Evolutionary conservation across 352 stramenopile genomes (phyloP).

Genomic region (Thalassiosira pacifica): DNA sequence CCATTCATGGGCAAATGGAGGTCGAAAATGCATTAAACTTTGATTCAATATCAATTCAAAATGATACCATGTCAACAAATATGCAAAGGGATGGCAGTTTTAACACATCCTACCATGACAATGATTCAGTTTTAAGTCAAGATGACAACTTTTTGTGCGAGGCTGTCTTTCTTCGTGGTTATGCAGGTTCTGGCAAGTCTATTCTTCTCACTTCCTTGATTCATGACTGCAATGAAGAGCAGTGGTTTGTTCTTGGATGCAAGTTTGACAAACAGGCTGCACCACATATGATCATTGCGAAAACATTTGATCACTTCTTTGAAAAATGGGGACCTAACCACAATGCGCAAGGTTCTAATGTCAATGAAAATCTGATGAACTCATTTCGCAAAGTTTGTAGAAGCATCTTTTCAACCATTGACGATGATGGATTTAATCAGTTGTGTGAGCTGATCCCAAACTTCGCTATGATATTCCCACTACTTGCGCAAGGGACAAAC

Average conservation of each 20-base stretch:
- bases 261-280: conserved; percentile 40
- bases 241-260: conserved; percentile 49
- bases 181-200: conserved; percentile 28
- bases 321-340: not conserved
- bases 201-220: conserved; percentile 18
- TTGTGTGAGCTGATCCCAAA: conserved; percentile 33
- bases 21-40: not conserved
- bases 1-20: not conserved
- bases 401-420: conserved; percentile 15
- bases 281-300: conserved; percentile 9
- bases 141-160: conserved; percentile 25
- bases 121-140: not conserved
- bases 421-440: conserved; percentile 21
- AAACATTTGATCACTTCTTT: conserved; percentile 43
- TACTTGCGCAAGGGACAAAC: not conserved
- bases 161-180: conserved; percentile 22
- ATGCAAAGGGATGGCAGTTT: too few relatives aligned
- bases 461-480: conserved; percentile 20
- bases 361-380: not conserved
- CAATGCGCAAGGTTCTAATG: not conserved
- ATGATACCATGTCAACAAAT: too few relatives aligned
- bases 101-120: too few relatives aligned
- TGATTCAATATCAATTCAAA: too few relatives aligned
- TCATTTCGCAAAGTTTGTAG: conserved; percentile 31
- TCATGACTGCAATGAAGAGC: conserved; percentile 15